phyloP scores from a whole-genome alignment of 441 rosid species.

The Brassica balearica region DNA sequence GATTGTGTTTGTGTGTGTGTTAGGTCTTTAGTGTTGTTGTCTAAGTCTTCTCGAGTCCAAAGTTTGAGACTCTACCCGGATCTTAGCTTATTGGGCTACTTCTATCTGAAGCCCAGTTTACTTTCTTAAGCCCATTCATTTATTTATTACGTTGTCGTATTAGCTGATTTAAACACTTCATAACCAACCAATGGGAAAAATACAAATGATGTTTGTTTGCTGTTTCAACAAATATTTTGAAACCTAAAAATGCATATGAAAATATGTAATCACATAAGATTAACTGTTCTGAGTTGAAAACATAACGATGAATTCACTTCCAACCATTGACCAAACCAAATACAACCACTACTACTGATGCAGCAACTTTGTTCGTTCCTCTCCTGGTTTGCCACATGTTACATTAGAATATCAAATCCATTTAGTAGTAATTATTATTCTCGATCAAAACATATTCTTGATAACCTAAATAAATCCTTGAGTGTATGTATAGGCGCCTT shows the following conservation, averaged over 20 bases:
- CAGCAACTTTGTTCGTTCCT: not conserved
- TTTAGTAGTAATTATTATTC: too few species aligned
- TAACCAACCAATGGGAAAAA: not conserved
- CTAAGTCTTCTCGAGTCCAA: constrained; percentile 7
- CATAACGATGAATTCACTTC: not conserved
- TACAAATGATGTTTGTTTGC: not conserved
- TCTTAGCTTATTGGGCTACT: not conserved
- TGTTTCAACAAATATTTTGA: not conserved
- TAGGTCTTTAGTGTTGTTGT: constrained; percentile 24
- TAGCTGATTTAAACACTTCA: not conserved
- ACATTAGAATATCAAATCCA: too few species aligned
- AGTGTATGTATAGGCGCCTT: too few species aligned
- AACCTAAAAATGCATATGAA: not conserved
- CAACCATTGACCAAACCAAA: not conserved
- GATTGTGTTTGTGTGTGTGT: not conserved
- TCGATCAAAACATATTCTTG: too few species aligned
- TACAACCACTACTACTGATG: not conserved
- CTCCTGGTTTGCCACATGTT: too few species aligned
- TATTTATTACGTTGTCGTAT: not conserved
- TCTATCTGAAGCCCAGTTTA: not conserved
- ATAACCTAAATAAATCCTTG: too few species aligned
- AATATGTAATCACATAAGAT: not conserved
- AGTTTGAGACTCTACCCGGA: not conserved
- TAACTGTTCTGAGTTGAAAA: not conserved
- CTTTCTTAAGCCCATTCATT: not conserved